These are phyloP conservation scores for Miscanthus sacchariflorus DNA, from an alignment of 202 grass and related monocot genomes.

Conservation along the genomic window DNA sequence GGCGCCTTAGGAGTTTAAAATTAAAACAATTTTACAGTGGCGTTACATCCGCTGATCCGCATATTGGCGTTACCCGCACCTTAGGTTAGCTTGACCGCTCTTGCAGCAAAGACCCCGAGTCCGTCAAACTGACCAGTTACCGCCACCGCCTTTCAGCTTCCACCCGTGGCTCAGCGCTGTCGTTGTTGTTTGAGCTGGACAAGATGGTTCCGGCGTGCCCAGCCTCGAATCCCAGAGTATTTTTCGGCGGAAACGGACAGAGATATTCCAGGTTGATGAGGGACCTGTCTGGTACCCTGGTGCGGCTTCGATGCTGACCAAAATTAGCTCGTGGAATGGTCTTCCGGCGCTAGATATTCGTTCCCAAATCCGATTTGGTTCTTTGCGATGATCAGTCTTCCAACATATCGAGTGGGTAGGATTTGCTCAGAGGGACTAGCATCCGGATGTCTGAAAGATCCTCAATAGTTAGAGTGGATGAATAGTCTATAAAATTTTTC, in stretches of 20 bases:
- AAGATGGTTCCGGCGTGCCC: background rate
- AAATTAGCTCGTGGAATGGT: background rate
- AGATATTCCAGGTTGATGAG: background rate
- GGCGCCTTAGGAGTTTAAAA: too few species aligned
- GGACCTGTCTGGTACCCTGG: background rate
- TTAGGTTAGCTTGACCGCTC: too few species aligned
- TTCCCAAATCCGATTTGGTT: background rate
- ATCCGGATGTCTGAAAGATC: too few species aligned
- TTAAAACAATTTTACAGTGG: too few species aligned
- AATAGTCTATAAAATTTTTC: too few species aligned
- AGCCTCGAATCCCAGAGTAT: background rate
- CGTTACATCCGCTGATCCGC: too few species aligned
- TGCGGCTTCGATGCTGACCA: background rate
- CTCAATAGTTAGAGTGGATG: too few species aligned
- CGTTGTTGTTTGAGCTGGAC: slow-evolving; percentile 22
- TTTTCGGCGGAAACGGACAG: background rate
- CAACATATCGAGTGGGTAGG: background rate
- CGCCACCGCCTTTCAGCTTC: background rate
- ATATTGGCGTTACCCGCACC: too few species aligned
- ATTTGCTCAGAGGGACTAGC: too few species aligned
- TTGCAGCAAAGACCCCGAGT: background rate
- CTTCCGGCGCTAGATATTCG: background rate
- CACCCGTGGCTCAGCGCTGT: too few species aligned
- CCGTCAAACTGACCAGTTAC: background rate
- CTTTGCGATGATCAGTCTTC: background rate